Conservation (phyloP, 2,329 filamentous ascomycete species). For the Neonectria punicea region DNA sequence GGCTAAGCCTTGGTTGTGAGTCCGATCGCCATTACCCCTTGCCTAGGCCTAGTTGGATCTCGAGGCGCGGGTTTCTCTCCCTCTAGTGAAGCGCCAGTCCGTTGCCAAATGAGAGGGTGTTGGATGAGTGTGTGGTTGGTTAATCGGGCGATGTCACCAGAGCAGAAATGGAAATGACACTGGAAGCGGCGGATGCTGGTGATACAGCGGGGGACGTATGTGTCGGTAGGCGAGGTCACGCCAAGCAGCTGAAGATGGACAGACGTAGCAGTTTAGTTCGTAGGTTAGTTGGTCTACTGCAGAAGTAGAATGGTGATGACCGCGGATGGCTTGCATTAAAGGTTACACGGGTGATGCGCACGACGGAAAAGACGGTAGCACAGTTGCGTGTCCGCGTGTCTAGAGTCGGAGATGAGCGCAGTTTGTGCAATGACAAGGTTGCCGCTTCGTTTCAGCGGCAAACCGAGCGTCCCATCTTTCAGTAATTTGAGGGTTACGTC, state of each 20-base stretch:
- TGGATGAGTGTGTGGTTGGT: neutral
- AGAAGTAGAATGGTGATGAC: neutral
- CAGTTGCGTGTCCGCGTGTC: conserved; percentile 2
- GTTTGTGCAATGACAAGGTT: conserved; percentile 9
- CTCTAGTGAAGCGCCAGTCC: neutral
- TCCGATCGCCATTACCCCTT: neutral
- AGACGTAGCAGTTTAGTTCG: neutral
- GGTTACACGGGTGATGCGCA: neutral
- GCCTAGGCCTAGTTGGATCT: neutral
- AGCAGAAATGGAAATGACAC: neutral
- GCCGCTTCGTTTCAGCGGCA: conserved; percentile 13
- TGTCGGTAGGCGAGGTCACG: conserved; percentile 8
- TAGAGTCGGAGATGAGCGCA: neutral
- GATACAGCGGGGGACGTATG: conserved; percentile 6
- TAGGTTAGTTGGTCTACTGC: neutral
- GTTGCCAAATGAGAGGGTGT: neutral
- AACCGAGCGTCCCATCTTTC: neutral
- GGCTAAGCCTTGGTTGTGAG: conserved; percentile 11
- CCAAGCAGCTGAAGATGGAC: neutral
- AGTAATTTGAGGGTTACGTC: neutral
- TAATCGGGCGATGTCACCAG: conserved; percentile 2
- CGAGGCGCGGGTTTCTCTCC: neutral
- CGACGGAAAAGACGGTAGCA: conserved; percentile 5
- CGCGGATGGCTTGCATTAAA: conserved; percentile 8
- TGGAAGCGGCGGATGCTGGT: neutral